Percentiles rank a stretch among this genome's conserved stretches.
Conservation (phyloP, 257 asterid species). For the Coffea eugenioides region DNA sequence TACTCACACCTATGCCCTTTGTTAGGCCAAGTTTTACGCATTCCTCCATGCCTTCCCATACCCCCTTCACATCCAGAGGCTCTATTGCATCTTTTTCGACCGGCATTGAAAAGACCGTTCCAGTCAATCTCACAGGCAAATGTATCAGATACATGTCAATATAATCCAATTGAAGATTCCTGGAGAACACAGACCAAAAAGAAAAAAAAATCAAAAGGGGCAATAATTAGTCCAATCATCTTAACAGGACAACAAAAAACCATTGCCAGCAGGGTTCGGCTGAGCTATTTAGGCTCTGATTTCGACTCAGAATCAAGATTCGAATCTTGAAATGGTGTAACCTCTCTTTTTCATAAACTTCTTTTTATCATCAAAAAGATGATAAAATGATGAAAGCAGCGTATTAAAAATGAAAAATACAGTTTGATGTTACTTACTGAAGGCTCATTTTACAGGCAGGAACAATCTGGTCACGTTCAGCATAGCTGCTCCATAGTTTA, state of each 20-base stretch:
- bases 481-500: slow-evolving; percentile 53
- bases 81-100: slow-evolving; percentile 28
- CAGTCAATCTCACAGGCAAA: slow-evolving; percentile 45
- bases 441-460: slow-evolving; percentile 59
- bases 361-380: too few species aligned
- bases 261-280: neutral
- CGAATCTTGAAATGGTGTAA: neutral
- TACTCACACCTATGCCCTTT: slow-evolving; percentile 68
- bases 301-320: neutral
- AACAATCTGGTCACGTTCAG: slow-evolving; percentile 46
- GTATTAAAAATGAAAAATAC: too few species aligned
- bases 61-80: slow-evolving; percentile 46
- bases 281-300: neutral
- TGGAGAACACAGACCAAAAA: slow-evolving; percentile 2
- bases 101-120: slow-evolving; percentile 20
- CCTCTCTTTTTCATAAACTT: too few species aligned
- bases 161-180: slow-evolving; percentile 50
- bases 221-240: too few species aligned
- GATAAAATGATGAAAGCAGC: neutral
- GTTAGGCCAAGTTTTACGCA: slow-evolving; percentile 54
- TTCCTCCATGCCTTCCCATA: slow-evolving; percentile 73
- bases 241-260: neutral
- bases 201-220: neutral
- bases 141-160: slow-evolving; percentile 68
- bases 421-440: slow-evolving; percentile 28